phyloP scores from a whole-genome alignment of 306 rosid genomes.

The Argentina anserina region DNA sequence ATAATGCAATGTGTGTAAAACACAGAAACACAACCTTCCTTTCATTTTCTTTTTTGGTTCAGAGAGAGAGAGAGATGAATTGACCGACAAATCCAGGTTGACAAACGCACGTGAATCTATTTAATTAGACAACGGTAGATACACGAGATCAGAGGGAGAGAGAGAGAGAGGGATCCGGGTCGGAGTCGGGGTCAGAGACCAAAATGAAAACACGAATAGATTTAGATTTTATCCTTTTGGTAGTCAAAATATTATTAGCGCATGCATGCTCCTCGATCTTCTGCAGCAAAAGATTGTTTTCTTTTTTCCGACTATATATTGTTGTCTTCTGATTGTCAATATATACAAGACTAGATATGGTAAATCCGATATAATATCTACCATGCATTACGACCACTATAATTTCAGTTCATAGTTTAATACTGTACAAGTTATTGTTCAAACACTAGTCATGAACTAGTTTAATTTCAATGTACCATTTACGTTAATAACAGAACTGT shows the following conservation, averaged over 20 bases:
- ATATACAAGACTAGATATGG: not conserved
- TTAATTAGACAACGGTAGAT: slow-evolving; percentile 43
- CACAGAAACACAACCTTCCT: slow-evolving; percentile 1
- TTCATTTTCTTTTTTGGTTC: slow-evolving; percentile 30
- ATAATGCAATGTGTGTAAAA: not conserved
- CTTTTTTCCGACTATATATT: not conserved
- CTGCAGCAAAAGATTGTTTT: not conserved
- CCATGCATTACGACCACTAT: not conserved
- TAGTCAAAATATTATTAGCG: slow-evolving; percentile 9
- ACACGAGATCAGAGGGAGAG: slow-evolving; percentile 19
- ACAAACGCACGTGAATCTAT: slow-evolving; percentile 84
- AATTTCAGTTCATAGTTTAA: too few relatives aligned
- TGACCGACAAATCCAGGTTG: slow-evolving; percentile 88
- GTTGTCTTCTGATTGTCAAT: not conserved
- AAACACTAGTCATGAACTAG: too few relatives aligned
- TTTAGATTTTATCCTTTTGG: not conserved
- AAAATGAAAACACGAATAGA: not conserved
- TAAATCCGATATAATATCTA: not conserved
- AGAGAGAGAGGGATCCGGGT: not conserved
- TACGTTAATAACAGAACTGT: not conserved
- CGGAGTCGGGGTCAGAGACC: not conserved
- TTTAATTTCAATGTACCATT: not conserved
- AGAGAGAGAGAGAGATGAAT: slow-evolving; percentile 32
- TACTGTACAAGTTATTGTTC: too few relatives aligned
- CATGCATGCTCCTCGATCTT: slow-evolving; percentile 2